Evolutionary conservation across 257 asterid genomes (phyloP).

Genomic region (Solanum habrochaites): DNA sequence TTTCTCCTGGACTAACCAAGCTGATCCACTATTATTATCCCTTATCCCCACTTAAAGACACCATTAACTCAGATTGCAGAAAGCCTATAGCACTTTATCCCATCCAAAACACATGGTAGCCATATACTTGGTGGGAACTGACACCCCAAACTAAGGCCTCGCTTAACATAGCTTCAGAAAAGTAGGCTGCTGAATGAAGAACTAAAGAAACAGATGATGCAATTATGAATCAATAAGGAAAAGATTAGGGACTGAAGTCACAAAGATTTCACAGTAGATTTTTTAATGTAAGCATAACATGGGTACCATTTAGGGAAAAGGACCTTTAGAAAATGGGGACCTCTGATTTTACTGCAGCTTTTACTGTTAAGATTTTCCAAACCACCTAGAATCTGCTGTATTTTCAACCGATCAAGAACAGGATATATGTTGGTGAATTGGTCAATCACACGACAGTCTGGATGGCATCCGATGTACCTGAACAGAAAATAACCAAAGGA

Average conservation of each 20-base stretch:
- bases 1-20: neutral
- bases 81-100: neutral
- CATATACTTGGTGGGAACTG: neutral
- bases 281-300: neutral
- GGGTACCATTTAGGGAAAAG: constrained; percentile 13
- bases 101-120: neutral
- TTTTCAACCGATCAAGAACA: constrained; percentile 72
- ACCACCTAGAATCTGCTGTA: constrained; percentile 67
- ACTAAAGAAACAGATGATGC: neutral
- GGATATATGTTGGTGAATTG: constrained; percentile 68
- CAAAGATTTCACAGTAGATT: neutral
- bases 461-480: constrained; percentile 47
- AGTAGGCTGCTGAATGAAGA: neutral
- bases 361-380: constrained; percentile 40
- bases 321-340: constrained; percentile 84
- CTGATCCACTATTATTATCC: neutral
- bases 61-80: neutral
- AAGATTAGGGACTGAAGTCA: neutral
- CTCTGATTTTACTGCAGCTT: constrained; percentile 62
- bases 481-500: constrained; percentile 5
- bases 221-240: neutral
- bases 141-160: neutral
- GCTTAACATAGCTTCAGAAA: neutral
- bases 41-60: neutral
- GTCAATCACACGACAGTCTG: constrained; percentile 62